These are phyloP conservation scores for Triticum aestivum DNA, from an alignment of 176 grass and related monocot species.

Conservation along the genomic window DNA sequence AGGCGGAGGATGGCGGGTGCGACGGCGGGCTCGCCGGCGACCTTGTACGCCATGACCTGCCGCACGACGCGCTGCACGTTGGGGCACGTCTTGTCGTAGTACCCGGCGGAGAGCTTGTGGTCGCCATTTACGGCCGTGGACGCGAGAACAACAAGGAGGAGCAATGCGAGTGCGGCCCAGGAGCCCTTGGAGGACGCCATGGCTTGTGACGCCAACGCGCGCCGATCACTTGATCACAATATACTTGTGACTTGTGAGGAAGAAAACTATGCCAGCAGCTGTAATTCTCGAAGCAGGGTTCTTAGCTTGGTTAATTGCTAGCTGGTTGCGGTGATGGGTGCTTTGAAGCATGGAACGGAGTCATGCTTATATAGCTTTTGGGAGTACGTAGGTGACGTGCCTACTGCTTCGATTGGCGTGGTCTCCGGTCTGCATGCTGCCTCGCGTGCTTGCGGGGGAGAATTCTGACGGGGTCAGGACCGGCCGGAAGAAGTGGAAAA, in stretches of 20 bases:
- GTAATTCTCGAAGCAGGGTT: not conserved
- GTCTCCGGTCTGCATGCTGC: not conserved
- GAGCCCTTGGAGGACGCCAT: not conserved
- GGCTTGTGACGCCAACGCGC: not conserved
- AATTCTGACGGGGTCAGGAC: constrained; percentile 1
- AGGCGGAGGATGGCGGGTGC: constrained; percentile 71
- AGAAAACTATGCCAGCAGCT: no score
- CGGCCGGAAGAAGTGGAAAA: no score
- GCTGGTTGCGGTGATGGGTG: not conserved
- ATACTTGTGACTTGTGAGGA: no score
- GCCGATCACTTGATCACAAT: no score
- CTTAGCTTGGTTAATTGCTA: not conserved
- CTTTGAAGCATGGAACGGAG: not conserved
- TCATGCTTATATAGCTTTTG: not conserved
- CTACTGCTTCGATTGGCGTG: no score
- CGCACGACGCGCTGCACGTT: constrained; percentile 22
- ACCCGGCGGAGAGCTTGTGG: constrained; percentile 20
- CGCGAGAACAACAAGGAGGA: not conserved
- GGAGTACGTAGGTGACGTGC: no score
- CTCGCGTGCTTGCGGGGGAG: not conserved
- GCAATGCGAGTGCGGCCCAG: not conserved
- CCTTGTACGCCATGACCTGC: constrained; percentile 32
- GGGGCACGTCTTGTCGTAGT: constrained; percentile 62
- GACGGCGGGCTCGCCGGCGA: constrained; percentile 31
- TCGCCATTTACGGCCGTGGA: not conserved